Base-by-base conservation (phyloP, 2,329 filamentous ascomycete species). In the Teratosphaeria viscida region DNA sequence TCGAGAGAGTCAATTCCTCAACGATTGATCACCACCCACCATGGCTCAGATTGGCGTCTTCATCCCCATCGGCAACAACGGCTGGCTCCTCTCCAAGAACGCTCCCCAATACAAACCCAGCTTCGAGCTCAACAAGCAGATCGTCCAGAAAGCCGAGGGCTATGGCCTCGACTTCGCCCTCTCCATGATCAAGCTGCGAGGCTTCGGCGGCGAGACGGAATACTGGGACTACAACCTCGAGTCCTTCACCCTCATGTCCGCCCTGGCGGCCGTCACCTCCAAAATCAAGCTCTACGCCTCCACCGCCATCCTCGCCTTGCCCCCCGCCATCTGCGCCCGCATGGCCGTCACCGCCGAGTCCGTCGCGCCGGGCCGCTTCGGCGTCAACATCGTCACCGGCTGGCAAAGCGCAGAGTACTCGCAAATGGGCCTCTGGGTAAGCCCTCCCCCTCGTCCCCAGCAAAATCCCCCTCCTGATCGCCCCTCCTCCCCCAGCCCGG, bases 171-270 rank as follows among this genome's bases (percentile, higher is more conserved):
- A 62, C 49, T 62, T 62, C n/a, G 61, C 61, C 23, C 57, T 62
- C 14, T 62, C 61, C 5, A 62, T 62, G 61, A 60, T 62, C 26
- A 62, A 62, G 43, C 58, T 62, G 5, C 59, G 61, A 12, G 61
- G 61, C 3, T 62, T 62, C 55, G 61, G 61, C 3, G 61, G 61
- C 2, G 53, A 55, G 29, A 60, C 59, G 2, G 58, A 62, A 34
- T 62, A 60, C 57, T 62, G 61, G 61, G 61, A 62, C 27, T 56
- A 60, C 49, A 62, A 62, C 35, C 54, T 62, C 11, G 61, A 62
- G 55, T 61, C 59, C 34, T 62, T 62, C 57, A 62, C 61, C 3
- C 35, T 62, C 2, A 62, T 62, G 43, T 49, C 43, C 23, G 43
- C 43, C 7, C 16, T 49, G 1, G 43, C 43, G 1, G 43, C 43